Conservation (phyloP, 2,329 filamentous ascomycete species). For the Paraphaeosphaeria minitans region DNA sequence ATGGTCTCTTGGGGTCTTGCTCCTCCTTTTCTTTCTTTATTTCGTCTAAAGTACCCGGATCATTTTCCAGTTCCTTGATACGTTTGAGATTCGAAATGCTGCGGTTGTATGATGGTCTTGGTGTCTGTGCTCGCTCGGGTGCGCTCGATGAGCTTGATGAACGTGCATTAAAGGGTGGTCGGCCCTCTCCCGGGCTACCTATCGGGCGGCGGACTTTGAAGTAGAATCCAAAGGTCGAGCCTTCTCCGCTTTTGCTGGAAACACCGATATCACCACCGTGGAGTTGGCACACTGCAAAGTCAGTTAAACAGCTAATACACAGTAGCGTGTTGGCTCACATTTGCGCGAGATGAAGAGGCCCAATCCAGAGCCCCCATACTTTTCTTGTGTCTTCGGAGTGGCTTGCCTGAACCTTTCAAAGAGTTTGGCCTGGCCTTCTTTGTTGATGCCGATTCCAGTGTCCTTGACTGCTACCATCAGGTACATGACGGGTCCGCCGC, state of each 20-base stretch:
- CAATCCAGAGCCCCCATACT: slow-evolving; percentile 50
- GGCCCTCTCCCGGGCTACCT: slow-evolving; percentile 25
- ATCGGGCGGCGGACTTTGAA: slow-evolving; percentile 42
- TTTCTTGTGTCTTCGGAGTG: slow-evolving; percentile 48
- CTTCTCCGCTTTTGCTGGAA: slow-evolving; percentile 41
- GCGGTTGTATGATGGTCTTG: slow-evolving; percentile 35
- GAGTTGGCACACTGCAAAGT: slow-evolving; percentile 39
- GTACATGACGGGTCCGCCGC: slow-evolving; percentile 45
- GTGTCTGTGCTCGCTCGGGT: slow-evolving; percentile 17
- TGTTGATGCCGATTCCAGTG: slow-evolving; percentile 50
- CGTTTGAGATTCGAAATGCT: slow-evolving; percentile 33
- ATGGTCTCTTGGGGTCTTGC: slow-evolving; percentile 11
- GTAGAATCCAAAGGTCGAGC: slow-evolving; percentile 46
- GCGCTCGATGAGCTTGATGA: slow-evolving; percentile 28
- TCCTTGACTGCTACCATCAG: slow-evolving; percentile 54
- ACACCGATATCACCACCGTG: slow-evolving; percentile 48
- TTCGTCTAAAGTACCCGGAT: slow-evolving; percentile 11
- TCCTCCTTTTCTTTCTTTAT: not conserved
- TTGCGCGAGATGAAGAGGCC: slow-evolving; percentile 47
- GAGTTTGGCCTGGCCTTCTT: slow-evolving; percentile 47
- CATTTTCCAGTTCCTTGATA: slow-evolving; percentile 29
- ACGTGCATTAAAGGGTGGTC: slow-evolving; percentile 32
- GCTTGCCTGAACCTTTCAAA: slow-evolving; percentile 52
- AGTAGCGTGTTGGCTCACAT: slow-evolving; percentile 23
- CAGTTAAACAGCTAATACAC: slow-evolving; percentile 3